Evolutionary conservation across 2,329 filamentous ascomycete genomes (phyloP).

Genomic region (Ilyonectria mors-panacis): DNA sequence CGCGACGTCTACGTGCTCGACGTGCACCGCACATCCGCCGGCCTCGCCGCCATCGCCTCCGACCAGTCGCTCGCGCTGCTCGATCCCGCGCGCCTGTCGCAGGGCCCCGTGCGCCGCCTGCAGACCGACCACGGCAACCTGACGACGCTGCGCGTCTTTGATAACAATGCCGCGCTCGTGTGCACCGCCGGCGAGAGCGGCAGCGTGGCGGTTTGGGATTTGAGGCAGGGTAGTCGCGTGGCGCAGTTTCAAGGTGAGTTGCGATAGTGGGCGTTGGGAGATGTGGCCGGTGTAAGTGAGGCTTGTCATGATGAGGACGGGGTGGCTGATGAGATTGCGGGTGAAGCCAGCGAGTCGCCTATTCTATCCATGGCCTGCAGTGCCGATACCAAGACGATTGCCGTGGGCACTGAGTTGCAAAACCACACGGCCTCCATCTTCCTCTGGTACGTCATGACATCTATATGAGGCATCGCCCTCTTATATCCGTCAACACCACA

Average conservation of each 20-base stretch:
- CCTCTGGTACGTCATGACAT: slow-evolving; percentile 65
- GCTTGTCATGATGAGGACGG: background rate
- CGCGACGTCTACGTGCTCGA: slow-evolving; percentile 71
- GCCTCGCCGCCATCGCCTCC: slow-evolving; percentile 76
- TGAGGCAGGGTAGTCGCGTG: slow-evolving; percentile 64
- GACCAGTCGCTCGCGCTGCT: slow-evolving; percentile 80
- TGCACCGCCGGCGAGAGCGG: slow-evolving; percentile 83
- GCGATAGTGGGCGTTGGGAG: slow-evolving; percentile 21
- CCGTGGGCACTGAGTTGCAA: slow-evolving; percentile 80
- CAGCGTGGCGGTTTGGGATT: slow-evolving; percentile 76
- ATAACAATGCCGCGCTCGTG: slow-evolving; percentile 67
- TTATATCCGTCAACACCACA: background rate
- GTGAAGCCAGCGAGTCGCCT: slow-evolving; percentile 60
- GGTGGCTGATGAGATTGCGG: background rate
- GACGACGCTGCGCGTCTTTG: slow-evolving; percentile 72
- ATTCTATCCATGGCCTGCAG: slow-evolving; percentile 78
- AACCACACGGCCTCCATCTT: slow-evolving; percentile 74
- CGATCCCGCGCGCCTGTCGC: slow-evolving; percentile 69
- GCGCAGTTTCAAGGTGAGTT: slow-evolving; percentile 63
- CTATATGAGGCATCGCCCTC: background rate
- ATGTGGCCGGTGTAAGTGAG: background rate
- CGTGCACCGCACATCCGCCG: slow-evolving; percentile 64
- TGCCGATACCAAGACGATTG: slow-evolving; percentile 70
- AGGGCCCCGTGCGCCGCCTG: slow-evolving; percentile 64
- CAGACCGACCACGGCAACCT: slow-evolving; percentile 73